Percentiles rank a stretch among this genome's conserved stretches.
Evolutionary conservation across 2,329 filamentous ascomycete species (phyloP).

Genomic region (Parascedosporium putredinis): DNA sequence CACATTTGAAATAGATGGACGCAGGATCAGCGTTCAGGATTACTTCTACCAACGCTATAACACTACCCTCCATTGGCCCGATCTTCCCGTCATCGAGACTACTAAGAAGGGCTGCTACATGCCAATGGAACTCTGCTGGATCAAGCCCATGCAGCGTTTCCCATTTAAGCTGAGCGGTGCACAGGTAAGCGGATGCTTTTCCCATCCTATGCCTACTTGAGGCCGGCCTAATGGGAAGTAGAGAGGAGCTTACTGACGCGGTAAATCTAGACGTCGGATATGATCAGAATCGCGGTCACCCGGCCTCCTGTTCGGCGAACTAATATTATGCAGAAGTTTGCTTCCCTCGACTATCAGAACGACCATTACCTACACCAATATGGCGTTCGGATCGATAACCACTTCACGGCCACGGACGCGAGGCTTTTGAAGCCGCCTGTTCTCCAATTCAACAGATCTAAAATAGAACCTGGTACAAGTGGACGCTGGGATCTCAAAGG

Average conservation of each 20-base stretch:
- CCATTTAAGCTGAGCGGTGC: conserved; percentile 48
- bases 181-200: conserved; percentile 13
- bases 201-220: no score
- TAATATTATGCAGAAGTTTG: conserved; percentile 59
- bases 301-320: conserved; percentile 57
- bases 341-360: conserved; percentile 52
- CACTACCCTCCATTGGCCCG: conserved; percentile 31
- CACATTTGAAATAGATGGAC: conserved; percentile 41
- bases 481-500: conserved; percentile 84
- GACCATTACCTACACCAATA: conserved; percentile 66
- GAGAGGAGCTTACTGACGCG: neutral
- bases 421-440: conserved; percentile 60
- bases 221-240: no score
- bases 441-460: conserved; percentile 54
- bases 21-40: conserved; percentile 36
- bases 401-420: conserved; percentile 59
- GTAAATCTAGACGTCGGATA: conserved; percentile 54
- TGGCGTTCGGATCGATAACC: conserved; percentile 56
- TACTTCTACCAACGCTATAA: conserved; percentile 49
- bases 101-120: conserved; percentile 39
- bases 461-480: conserved; percentile 48
- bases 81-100: conserved; percentile 49
- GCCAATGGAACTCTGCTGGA: conserved; percentile 49
- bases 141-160: conserved; percentile 48
- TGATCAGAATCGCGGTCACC: conserved; percentile 92